Evolutionary conservation across 164 flowering plant genomes (phyloP), one percentile per base, ranked within the genome.

Genomic region (Amborella trichopoda): DNA sequence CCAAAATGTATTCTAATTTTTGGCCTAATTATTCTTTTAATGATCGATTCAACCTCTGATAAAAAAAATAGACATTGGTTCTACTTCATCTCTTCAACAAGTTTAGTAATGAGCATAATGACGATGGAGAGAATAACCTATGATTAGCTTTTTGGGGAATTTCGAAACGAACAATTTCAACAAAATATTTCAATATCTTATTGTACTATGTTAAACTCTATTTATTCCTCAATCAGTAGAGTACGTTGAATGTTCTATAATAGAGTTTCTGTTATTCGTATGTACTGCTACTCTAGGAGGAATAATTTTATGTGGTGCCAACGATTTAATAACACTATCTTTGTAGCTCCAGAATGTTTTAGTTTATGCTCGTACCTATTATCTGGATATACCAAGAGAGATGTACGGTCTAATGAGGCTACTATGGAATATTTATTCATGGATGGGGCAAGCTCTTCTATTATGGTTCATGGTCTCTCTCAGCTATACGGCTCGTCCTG

Each of bases 191-290:
- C 46, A 43, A 43, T 43, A 21, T 23, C 12, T 43, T 43, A 22
- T 43, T 43, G 21, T 19, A 43, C 46, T 6, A 6, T 43, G 46
- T 43, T 43, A 25, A 43, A 43, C 26, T 23, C 46, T 43, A 43
- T 43, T 25, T 43, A 43, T 43, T 19, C 46, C 24, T 43, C 26
- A 6, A 43, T 22, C 26, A 0, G 26, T 21, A 43, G 3, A 6
- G 46, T 30, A 30, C 34, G 14, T 30, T 30, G 1, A 30, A 30
- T 30, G 34, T 30, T 8, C 32, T 44, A 44, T 23, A 13, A 25
- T 18, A 44, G 17, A 44, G 8, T 22, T 44, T 25, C 14, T 44
- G 28, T 44, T 13, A 44, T 44, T 44, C 28, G n/a, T 44, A 25
- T 44, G 5, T 23, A 44, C 28, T 3, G 14, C 32, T 44, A 44